Evolutionary conservation across 2,329 filamentous ascomycete species (phyloP), one percentile per base, ranked within the genome.

Genomic region (Ceratocystis colombiana): DNA sequence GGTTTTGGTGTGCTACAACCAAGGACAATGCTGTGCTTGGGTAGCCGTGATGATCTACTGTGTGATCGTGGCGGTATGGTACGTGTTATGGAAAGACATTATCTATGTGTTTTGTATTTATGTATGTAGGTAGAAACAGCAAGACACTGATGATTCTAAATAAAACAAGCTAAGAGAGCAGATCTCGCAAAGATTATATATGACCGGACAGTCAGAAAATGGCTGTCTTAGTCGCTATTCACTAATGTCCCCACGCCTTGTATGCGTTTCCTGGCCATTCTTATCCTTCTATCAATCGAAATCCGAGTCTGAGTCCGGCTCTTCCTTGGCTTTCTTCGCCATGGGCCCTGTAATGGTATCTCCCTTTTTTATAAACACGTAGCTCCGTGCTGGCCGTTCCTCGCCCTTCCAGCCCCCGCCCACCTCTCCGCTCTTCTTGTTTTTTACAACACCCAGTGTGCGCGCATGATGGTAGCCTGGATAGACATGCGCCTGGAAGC

Each of bases 401-500:
- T 78, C 77, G 1, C 77, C 77, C 68, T 69, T 76, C 77, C 77
- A 79, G 20, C 72, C 73, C 17, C 75, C 74, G 67, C 78, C 77
- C 66, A 80, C 77, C 48, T 79, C 77, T 20, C 73, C 77, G n/a
- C 48, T 65, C 64, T 75, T 74, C 64, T 76, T 78, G 61, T 76
- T 81, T 71, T 75, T 77, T 48, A 87, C 79, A 2, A 84, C 84
- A 1, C 89, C 89, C 67, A 90, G 74, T 3, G 89, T 93, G 68
- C 89, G 74, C 17, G 87, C 86, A 76, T 93, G 88, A 68, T 75
- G 79, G 73, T 94, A 94, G 0, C 86, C 86, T 0, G 87, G 88
- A 73, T 93, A 94, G 28, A 81, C 83, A 17, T 72, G 76, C 4
- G 84, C 80, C 69, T 84, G 80, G 72, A 94, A 94, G 67, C 76